phyloP scores from a whole-genome alignment of 495 filamentous ascomycete genomes.

The Penicillium waksmanii region DNA sequence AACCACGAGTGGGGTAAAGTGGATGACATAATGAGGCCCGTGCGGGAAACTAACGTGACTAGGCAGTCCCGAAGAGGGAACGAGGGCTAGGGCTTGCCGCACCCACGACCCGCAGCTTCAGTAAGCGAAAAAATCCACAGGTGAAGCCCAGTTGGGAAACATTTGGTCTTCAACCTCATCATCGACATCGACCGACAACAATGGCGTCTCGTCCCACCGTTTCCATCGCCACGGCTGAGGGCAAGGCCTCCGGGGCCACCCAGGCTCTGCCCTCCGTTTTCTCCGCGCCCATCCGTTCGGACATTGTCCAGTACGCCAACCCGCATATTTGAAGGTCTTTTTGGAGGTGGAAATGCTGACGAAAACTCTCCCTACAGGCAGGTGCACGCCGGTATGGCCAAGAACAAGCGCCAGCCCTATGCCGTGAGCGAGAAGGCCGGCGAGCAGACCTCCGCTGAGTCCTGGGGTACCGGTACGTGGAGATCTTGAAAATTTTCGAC shows the following conservation, averaged over 20 bases:
- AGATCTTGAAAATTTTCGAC: conserved; percentile 19
- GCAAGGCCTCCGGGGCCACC: conserved; percentile 82
- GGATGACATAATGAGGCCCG: conserved; percentile 3
- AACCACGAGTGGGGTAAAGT: conserved; percentile 2
- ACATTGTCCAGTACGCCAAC: conserved; percentile 86
- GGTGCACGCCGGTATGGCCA: conserved; percentile 98
- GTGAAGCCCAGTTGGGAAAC: conserved; percentile 35
- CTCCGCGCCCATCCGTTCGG: conserved; percentile 92
- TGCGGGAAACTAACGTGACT: neutral
- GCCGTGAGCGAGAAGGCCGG: conserved; percentile 99
- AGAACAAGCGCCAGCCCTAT: conserved; percentile 99
- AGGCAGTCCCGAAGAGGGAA: conserved; percentile 22
- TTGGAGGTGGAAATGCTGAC: conserved; percentile 42
- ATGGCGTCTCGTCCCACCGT: conserved; percentile 96
- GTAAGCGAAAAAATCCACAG: conserved; percentile 55
- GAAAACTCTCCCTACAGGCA: conserved; percentile 48
- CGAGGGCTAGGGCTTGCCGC: conserved; percentile 44
- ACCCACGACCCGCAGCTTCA: conserved; percentile 36
- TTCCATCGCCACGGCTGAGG: conserved; percentile 91
- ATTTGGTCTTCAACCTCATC: conserved; percentile 50
- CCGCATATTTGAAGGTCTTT: conserved; percentile 18
- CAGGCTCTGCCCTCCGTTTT: conserved; percentile 93
- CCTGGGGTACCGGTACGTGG: conserved; percentile 97
- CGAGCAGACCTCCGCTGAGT: conserved; percentile 99
- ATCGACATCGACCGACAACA: conserved; percentile 57